Percentiles rank a stretch among this genome's conserved stretches.
These are phyloP conservation scores for Chytriomyces hyalinus DNA, from an alignment of 192 early-diverging fungal genomes.

Conservation along the genomic window DNA sequence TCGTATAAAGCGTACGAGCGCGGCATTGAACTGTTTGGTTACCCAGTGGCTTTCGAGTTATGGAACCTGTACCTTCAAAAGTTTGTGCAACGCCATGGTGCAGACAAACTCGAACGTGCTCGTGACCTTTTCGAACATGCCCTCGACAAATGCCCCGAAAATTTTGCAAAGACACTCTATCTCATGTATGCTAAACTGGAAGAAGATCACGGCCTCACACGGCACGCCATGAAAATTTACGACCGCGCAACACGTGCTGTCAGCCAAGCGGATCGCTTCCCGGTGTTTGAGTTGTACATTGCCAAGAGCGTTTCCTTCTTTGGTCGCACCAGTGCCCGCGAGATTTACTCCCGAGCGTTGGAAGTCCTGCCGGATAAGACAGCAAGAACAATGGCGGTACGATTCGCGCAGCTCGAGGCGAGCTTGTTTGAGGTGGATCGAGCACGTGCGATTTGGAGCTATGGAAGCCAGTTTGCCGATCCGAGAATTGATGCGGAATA, in stretches of 20 bases:
- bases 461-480: conserved; percentile 87
- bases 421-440: conserved; percentile 94
- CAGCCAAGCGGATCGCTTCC: conserved; percentile 71
- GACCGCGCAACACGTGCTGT: conserved; percentile 90
- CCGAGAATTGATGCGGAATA: conserved; percentile 76
- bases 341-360: conserved; percentile 93
- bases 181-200: conserved; percentile 91
- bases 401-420: conserved; percentile 87
- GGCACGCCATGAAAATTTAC: conserved; percentile 92
- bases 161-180: conserved; percentile 85
- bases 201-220: conserved; percentile 87
- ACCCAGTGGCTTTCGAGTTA: conserved; percentile 94
- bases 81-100: conserved; percentile 87
- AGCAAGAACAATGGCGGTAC: conserved; percentile 75
- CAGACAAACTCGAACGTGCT: conserved; percentile 83
- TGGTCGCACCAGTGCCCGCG: conserved; percentile 84
- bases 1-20: conserved; percentile 94
- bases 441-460: conserved; percentile 85
- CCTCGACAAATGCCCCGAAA: conserved; percentile 79
- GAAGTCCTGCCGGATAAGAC: conserved; percentile 81
- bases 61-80: conserved; percentile 94
- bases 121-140: conserved; percentile 97
- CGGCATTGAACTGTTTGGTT: conserved; percentile 95
- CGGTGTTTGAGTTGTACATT: conserved; percentile 88
- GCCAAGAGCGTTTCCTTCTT: conserved; percentile 84